phyloP scores from a whole-genome alignment of 805 yeast species.

The Middelhovenomyces tepae region DNA sequence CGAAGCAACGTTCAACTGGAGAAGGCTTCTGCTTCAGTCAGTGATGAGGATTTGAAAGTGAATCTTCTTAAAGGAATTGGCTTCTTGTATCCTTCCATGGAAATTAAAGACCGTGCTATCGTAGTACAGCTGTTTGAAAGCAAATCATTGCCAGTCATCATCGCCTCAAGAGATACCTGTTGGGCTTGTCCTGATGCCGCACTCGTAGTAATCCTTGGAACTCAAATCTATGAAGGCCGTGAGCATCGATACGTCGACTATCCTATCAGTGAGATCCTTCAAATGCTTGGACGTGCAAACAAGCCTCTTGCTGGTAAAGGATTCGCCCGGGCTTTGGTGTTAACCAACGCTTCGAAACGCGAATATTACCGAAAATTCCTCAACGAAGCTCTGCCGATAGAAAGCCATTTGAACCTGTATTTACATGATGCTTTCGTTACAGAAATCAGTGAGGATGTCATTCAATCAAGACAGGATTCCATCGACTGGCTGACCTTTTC shows the following conservation, averaged over 20 bases:
- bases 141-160: constrained; percentile 46
- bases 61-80: constrained; percentile 57
- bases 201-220: constrained; percentile 57
- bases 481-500: constrained; percentile 86
- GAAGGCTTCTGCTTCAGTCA: constrained; percentile 35
- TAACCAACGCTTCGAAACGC: constrained; percentile 47
- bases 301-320: constrained; percentile 19
- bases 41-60: constrained; percentile 39
- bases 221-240: constrained; percentile 60
- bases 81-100: constrained; percentile 49
- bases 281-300: constrained; percentile 23
- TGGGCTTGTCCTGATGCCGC: constrained; percentile 42
- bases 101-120: constrained; percentile 40
- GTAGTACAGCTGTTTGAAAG: constrained; percentile 44
- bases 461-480: constrained; percentile 70
- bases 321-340: constrained; percentile 43
- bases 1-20: constrained; percentile 32
- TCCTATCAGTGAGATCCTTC: constrained; percentile 42
- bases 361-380: constrained; percentile 66
- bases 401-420: constrained; percentile 54
- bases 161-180: constrained; percentile 54
- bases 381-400: constrained; percentile 70
- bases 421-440: constrained; percentile 61
- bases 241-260: constrained; percentile 68
- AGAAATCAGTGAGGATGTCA: constrained; percentile 61